phyloP scores from a whole-genome alignment of 176 grass and related monocot species.

The Raddia distichophylla region DNA sequence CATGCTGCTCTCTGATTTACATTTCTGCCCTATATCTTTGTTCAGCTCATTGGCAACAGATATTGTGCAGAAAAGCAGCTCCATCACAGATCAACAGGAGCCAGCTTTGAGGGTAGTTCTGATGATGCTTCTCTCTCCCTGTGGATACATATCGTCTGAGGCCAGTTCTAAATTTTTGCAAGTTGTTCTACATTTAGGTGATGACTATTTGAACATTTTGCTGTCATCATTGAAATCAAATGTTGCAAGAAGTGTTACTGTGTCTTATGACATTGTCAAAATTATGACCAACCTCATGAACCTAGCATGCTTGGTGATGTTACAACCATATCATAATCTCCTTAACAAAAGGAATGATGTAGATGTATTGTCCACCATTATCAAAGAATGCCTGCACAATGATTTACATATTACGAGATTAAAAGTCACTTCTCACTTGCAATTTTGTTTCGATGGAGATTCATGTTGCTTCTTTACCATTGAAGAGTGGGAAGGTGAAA shows the following conservation, averaged over 20 bases:
- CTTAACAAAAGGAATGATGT: conserved; percentile 52
- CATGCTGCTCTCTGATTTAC: not conserved
- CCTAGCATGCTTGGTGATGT: conserved; percentile 61
- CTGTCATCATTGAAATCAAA: conserved; percentile 64
- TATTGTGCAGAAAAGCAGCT: conserved; percentile 47
- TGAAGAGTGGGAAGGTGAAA: conserved; percentile 71
- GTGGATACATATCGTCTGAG: conserved; percentile 62
- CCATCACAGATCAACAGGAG: conserved; percentile 53
- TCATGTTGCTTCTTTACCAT: conserved; percentile 56
- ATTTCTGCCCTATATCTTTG: not conserved
- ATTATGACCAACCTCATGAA: conserved; percentile 63
- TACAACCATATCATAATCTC: conserved; percentile 57
- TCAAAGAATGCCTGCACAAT: conserved; percentile 62
- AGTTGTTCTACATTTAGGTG: conserved; percentile 43
- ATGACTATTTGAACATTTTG: conserved; percentile 49
- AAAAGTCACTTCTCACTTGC: conserved; percentile 66
- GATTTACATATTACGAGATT: conserved; percentile 52
- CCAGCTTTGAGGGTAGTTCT: conserved; percentile 79
- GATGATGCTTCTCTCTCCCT: conserved; percentile 82
- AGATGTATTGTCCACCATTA: conserved; percentile 53
- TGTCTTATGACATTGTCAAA: conserved; percentile 57
- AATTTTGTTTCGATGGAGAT: conserved; percentile 59
- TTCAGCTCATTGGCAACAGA: conserved; percentile 57
- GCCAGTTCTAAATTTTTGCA: conserved; percentile 63
- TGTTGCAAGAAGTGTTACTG: conserved; percentile 50